phyloP scores from a whole-genome alignment of 2,329 filamentous ascomycete genomes.

The Aschersonia sp. region DNA sequence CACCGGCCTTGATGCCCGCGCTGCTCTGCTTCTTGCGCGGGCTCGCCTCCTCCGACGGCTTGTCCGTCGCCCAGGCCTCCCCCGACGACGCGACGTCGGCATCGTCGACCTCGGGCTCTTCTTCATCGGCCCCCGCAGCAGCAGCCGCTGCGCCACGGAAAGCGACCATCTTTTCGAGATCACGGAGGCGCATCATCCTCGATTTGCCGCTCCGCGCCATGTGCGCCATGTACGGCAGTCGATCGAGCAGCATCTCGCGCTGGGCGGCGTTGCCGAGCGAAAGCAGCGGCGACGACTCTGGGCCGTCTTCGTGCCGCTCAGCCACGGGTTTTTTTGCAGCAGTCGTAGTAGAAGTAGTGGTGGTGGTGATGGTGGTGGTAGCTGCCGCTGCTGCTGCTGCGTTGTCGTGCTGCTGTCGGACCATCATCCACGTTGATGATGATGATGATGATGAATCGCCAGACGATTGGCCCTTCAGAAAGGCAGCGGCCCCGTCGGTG shows the following conservation, averaged over 20 bases:
- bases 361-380: too few species aligned
- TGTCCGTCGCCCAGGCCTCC: slow-evolving; percentile 48
- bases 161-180: slow-evolving; percentile 53
- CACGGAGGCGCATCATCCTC: slow-evolving; percentile 27
- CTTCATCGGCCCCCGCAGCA: slow-evolving; percentile 16
- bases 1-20: slow-evolving; percentile 19
- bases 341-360: neutral
- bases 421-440: too few species aligned
- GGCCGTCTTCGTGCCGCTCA: slow-evolving; percentile 7
- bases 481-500: slow-evolving; percentile 32
- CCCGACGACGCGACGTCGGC: slow-evolving; percentile 25
- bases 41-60: slow-evolving; percentile 36
- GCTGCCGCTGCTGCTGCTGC: slow-evolving; percentile 5
- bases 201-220: slow-evolving; percentile 37
- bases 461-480: slow-evolving; percentile 25
- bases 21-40: slow-evolving; percentile 30
- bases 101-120: slow-evolving; percentile 30
- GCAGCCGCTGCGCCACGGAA: slow-evolving; percentile 37
- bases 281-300: slow-evolving; percentile 25
- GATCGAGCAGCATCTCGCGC: slow-evolving; percentile 65
- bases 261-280: slow-evolving; percentile 52
- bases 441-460: slow-evolving; percentile 12
- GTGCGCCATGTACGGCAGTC: slow-evolving; percentile 69
- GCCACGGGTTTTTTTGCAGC: slow-evolving; percentile 4
- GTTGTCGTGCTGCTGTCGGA: slow-evolving; percentile 19